Percentiles rank a stretch among this genome's conserved stretches.
Evolutionary conservation across 2,329 filamentous ascomycete genomes (phyloP).

Genomic region (Biscogniauxia sp.): DNA sequence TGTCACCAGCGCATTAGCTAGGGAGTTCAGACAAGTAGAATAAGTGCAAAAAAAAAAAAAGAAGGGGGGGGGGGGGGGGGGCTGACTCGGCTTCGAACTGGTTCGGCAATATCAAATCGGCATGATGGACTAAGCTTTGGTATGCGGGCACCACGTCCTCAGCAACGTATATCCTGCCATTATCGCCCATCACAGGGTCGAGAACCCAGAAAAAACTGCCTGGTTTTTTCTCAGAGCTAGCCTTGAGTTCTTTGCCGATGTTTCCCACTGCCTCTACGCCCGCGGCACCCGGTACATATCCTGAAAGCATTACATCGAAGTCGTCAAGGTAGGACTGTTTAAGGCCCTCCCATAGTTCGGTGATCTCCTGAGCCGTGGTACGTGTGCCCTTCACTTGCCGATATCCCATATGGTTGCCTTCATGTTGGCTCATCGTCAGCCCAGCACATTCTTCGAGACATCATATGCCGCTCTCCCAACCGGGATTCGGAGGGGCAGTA

Average conservation of each 20-base stretch:
- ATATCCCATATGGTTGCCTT: conserved; percentile 95
- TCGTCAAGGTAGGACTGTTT: conserved; percentile 79
- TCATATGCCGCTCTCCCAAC: neutral
- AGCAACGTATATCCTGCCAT: conserved; percentile 86
- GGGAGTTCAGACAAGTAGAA: neutral
- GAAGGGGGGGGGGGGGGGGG: conserved; percentile 3
- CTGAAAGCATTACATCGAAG: conserved; percentile 92
- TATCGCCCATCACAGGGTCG: conserved; percentile 98
- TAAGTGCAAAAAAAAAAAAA: neutral
- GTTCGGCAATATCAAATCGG: conserved; percentile 91
- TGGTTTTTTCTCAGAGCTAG: conserved; percentile 55
- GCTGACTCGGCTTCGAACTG: conserved; percentile 94
- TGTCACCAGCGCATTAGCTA: neutral
- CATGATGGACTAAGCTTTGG: conserved; percentile 72
- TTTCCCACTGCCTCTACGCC: conserved; percentile 79
- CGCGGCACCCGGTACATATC: conserved; percentile 86
- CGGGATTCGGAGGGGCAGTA: neutral
- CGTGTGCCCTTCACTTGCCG: conserved; percentile 82
- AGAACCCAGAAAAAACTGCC: conserved; percentile 95
- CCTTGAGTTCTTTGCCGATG: conserved; percentile 78
- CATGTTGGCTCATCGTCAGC: conserved; percentile 8
- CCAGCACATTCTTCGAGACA: conserved; percentile 2
- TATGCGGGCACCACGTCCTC: conserved; percentile 91
- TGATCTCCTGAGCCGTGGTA: conserved; percentile 77
- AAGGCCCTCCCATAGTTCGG: conserved; percentile 79